Evolutionary conservation across 805 yeast genomes (phyloP), one percentile per base, ranked within the genome.

Genomic region (Wickerhamomyces strasburgensis): DNA sequence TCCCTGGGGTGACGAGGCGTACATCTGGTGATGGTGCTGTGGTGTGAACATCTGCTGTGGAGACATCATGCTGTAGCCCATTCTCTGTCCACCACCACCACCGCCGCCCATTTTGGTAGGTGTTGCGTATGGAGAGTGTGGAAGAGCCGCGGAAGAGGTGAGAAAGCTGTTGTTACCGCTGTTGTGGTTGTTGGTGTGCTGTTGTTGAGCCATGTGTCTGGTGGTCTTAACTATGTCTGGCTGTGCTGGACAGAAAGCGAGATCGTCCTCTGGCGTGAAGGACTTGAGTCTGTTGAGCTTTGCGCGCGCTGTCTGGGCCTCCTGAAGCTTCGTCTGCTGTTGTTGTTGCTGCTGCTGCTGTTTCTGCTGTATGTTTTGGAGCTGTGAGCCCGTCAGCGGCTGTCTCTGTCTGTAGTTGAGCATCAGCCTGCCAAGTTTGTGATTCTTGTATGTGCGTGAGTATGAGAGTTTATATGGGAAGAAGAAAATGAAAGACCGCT

Each of bases 231-330:
- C 19, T 14, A 37, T 17, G 36, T 49, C 49, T 5, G 42, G 18
- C 19, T 47, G 40, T 14, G 55, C 60, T 7, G 84, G 84, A 47
- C 80, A 78, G 56, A 84, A 84, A 60, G 80, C 89, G 34, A 72
- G 54, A 56, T 83, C 90, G 47, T 82, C 84, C 54, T 78, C 86
- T 28, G 68, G 54, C 47, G 80, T 88, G 56, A 83, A 80, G 27
- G 86, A 79, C 48, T 83, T 73, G 50, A 79, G 75, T 27, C 78
- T 70, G 46, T 79, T 73, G 49, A 78, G 68, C 45, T 70, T 68
- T n/a, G 62, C 68, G 39, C 73, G 62, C 14, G 74, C 71, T 6
- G 57, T 43, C 11, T 43, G 53, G 1, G 57, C 56, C 27, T 49
- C 55, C 13, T 47, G 48, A 25, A 37, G 29, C 21, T 41, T 46